Base-by-base conservation (phyloP, 129 eudicot genomes). In the Centaurea solstitialis region DNA sequence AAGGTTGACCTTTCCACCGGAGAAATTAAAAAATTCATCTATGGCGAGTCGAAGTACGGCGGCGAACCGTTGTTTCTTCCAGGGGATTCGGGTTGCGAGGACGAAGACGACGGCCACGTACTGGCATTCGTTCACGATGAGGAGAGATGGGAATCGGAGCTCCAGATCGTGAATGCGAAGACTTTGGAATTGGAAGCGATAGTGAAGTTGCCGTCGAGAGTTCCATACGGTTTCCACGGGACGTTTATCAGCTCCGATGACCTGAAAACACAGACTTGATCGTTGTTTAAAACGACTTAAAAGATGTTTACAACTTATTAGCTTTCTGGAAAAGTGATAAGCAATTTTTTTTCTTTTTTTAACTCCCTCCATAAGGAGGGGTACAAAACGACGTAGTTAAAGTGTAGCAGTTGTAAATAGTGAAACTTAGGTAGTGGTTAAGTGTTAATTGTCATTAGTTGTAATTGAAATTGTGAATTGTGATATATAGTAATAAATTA, bases 201-300 rank as follows among this genome's bases (percentile, higher is more conserved):
- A 9, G 66, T 87, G 9, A 80, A 83, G 66, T 47, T 87, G 21
- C 90, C 90, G 35, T 24, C 87, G n/a, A 75, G 87, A 59, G 90
- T 87, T 45, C 90, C 90, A 0, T 87, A 87, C 59, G 90, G 90
- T 23, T 87, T 87, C 23, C 90, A 87, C 11, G 90, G 85, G 26
- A 87, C 87, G 11, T 87, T 87, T n/a, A 50, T 87, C 6, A 68
- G 69, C 40, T 68, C 85, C 15, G 24, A 26, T n/a, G 87, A 87
- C n/a, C 74, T 86, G 84, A 76, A 47, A 70, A 79, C 74, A 53
- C 89, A 86, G 75, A 87, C 82, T 33, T 33, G 37, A 33, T 5
- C 37, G 37, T 33, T 1, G 37, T 33, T 33, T 33, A 33, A 33
- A 33, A 33, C 20, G 62, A 53, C 9, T 26, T 26, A 2, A 2